Evolutionary conservation across 305 asterid genomes (phyloP).

Genomic region (Andrographis paniculata): DNA sequence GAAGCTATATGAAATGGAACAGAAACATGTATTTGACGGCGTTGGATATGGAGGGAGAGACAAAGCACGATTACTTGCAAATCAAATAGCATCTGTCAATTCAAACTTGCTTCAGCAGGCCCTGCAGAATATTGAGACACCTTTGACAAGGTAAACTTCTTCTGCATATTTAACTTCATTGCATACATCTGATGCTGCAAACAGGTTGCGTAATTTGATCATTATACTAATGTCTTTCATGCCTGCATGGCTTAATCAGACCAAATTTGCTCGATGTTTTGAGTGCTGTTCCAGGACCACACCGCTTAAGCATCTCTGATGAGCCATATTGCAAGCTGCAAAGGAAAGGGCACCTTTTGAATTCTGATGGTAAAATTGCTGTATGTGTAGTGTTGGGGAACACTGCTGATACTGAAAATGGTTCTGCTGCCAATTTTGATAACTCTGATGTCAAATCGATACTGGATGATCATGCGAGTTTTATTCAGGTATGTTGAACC

Average conservation of each 20-base stretch:
- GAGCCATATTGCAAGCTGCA: conserved; percentile 34
- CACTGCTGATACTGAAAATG: conserved; percentile 17
- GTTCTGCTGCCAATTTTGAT: conserved; percentile 20
- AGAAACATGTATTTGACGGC: conserved; percentile 84
- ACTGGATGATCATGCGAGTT: conserved; percentile 32
- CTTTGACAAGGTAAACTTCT: conserved; percentile 40
- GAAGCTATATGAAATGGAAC: conserved; percentile 79
- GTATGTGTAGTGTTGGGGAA: conserved; percentile 41
- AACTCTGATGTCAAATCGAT: conserved; percentile 36
- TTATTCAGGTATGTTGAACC: conserved; percentile 37
- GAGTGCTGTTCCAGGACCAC: conserved; percentile 32
- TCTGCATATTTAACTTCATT: conserved; percentile 1
- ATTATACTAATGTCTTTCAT: conserved; percentile 13
- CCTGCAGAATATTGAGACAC: conserved; percentile 34
- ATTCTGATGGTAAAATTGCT: conserved; percentile 66
- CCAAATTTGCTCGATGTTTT: conserved; percentile 30
- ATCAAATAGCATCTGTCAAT: conserved; percentile 69
- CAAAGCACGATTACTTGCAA: conserved; percentile 63
- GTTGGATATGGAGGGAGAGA: conserved; percentile 74
- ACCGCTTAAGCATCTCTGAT: conserved; percentile 34
- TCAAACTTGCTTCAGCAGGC: conserved; percentile 67
- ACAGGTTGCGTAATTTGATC: background rate
- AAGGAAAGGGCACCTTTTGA: conserved; percentile 43
- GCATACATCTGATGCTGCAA: too few relatives aligned
- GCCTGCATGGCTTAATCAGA: conserved; percentile 28